Percentiles rank a stretch among this genome's conserved stretches.
Evolutionary conservation across 2,329 filamentous ascomycete genomes (phyloP).

Genomic region (Magnaporthales sp.): DNA sequence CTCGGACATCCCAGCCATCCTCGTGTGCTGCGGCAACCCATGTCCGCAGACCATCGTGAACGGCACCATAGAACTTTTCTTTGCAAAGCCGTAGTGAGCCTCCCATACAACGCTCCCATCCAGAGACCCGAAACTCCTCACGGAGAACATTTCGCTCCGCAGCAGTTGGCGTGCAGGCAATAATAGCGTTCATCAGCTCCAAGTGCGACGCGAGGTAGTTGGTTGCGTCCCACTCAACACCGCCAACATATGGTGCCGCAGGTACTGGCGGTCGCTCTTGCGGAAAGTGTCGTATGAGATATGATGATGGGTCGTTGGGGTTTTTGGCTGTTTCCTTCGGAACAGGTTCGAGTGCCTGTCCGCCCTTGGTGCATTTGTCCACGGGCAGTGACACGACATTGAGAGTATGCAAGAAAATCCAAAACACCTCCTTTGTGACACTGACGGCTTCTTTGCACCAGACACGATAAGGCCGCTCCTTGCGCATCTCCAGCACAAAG

Average conservation of each 20-base stretch:
- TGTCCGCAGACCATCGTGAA: slow-evolving; percentile 80
- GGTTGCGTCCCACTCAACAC: slow-evolving; percentile 97
- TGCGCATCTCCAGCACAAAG: slow-evolving; percentile 85
- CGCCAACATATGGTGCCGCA: slow-evolving; percentile 90
- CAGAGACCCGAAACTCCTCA: slow-evolving; percentile 69
- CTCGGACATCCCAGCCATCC: slow-evolving; percentile 78
- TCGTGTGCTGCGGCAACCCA: slow-evolving; percentile 85
- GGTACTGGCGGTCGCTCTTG: slow-evolving; percentile 81
- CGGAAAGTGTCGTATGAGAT: slow-evolving; percentile 69
- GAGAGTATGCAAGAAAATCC: slow-evolving; percentile 94
- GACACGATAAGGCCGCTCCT: slow-evolving; percentile 77
- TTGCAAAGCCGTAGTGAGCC: slow-evolving; percentile 83
- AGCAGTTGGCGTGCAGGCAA: slow-evolving; percentile 67
- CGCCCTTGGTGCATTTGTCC: slow-evolving; percentile 25
- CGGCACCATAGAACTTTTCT: slow-evolving; percentile 90
- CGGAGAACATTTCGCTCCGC: slow-evolving; percentile 70
- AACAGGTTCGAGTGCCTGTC: slow-evolving; percentile 5
- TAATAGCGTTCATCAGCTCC: slow-evolving; percentile 83
- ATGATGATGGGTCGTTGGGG: slow-evolving; percentile 22
- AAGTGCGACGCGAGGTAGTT: slow-evolving; percentile 92
- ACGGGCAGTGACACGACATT: slow-evolving; percentile 69
- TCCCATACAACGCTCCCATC: slow-evolving; percentile 87
- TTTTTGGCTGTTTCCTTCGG: slow-evolving; percentile 1
- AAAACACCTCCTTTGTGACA: slow-evolving; percentile 97
- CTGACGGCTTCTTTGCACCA: slow-evolving; percentile 91